Conservation (phyloP, 2,329 filamentous ascomycete species). For the Aspergillus candidus region DNA sequence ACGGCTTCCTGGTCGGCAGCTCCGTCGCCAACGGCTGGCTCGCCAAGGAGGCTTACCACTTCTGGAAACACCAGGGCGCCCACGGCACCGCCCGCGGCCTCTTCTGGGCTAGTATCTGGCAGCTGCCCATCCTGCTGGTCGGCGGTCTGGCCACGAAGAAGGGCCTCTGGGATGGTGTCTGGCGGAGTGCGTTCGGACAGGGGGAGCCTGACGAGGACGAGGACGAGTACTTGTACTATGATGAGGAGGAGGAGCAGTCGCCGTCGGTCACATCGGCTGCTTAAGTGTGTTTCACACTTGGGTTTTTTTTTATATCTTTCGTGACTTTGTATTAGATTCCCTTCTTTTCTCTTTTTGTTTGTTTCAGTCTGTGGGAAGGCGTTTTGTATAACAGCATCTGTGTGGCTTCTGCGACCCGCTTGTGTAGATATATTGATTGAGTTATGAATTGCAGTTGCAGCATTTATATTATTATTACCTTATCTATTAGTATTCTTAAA, state of each 20-base stretch:
- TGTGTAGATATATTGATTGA: no score
- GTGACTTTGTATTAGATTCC: conserved; percentile 14
- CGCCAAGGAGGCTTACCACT: conserved; percentile 67
- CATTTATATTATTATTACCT: no score
- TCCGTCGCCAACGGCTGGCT: conserved; percentile 82
- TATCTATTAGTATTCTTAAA: no score
- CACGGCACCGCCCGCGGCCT: conserved; percentile 74
- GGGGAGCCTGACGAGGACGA: conserved; percentile 51
- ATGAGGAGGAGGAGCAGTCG: conserved; percentile 41
- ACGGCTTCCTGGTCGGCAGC: conserved; percentile 75
- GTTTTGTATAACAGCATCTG: conserved; percentile 12
- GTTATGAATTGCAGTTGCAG: no score
- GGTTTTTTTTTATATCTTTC: not conserved
- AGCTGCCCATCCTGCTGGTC: conserved; percentile 82
- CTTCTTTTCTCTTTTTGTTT: not conserved
- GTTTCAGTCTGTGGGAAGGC: conserved; percentile 7
- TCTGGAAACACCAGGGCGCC: conserved; percentile 72
- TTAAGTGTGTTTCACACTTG: not conserved
- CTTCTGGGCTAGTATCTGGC: conserved; percentile 98
- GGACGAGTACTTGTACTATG: conserved; percentile 47
- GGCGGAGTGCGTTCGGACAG: conserved; percentile 59
- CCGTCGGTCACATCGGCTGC: not conserved
- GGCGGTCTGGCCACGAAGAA: conserved; percentile 90
- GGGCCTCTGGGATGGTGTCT: conserved; percentile 80
- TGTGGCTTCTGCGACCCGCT: no score